Evolutionary conservation across 2,329 filamentous ascomycete species (phyloP).

Genomic region (Ophiostoma perfectum): DNA sequence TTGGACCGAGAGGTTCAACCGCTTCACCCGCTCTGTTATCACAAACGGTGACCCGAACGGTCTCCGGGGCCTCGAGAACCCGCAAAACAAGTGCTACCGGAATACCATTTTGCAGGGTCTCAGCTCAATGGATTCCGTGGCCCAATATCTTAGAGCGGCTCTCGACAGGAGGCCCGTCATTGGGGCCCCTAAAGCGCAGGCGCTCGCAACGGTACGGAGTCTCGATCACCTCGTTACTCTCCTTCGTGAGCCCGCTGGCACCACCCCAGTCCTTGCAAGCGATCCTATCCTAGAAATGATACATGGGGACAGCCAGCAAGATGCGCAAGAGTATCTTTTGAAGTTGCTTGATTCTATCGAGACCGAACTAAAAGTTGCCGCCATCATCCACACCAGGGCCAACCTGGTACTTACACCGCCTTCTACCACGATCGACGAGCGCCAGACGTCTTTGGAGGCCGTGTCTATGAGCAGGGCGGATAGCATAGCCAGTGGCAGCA

Average conservation of each 20-base stretch:
- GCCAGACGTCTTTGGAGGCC: no score
- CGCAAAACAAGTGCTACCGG: constrained; percentile 95
- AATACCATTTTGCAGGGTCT: constrained; percentile 89
- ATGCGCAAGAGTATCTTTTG: constrained; percentile 95
- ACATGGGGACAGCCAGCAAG: constrained; percentile 93
- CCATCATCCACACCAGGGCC: constrained; percentile 32
- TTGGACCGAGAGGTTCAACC: no score
- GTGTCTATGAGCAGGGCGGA: no score
- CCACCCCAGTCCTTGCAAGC: constrained; percentile 76
- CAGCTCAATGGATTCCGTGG: constrained; percentile 66
- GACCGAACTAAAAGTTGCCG: constrained; percentile 59
- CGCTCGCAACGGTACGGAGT: constrained; percentile 40
- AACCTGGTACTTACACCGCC: constrained; percentile 21
- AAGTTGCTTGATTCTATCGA: constrained; percentile 83
- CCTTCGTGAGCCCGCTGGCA: constrained; percentile 63
- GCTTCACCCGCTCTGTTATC: no score
- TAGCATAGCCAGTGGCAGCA: no score
- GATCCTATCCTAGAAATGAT: constrained; percentile 78
- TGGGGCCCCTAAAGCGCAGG: constrained; percentile 37
- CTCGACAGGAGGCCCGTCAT: neutral
- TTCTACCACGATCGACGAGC: no score
- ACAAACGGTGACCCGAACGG: constrained; percentile 33
- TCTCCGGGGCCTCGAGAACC: constrained; percentile 74
- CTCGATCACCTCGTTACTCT: constrained; percentile 63
- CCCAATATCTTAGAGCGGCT: constrained; percentile 52